These are phyloP conservation scores for Ambrosiella beaveri DNA, from an alignment of 2,329 filamentous ascomycete genomes.

Conservation along the genomic window DNA sequence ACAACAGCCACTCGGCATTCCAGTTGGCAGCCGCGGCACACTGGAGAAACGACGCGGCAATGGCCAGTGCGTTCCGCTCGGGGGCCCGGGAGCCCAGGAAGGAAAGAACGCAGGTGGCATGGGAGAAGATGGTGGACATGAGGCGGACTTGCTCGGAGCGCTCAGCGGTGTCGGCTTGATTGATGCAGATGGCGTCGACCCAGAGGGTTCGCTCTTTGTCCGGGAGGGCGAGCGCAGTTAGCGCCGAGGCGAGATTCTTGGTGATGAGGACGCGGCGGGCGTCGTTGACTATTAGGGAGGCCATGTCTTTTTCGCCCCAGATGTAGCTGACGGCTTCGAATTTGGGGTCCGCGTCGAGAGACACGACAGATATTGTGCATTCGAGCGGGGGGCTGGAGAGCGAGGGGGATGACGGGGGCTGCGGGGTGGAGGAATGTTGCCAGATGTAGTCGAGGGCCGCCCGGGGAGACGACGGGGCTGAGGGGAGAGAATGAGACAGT, in stretches of 20 bases:
- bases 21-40: conserved; percentile 1
- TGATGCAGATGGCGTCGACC: conserved; percentile 15
- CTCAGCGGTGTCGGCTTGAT: conserved; percentile 14
- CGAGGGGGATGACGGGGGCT: neutral
- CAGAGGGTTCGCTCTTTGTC: conserved; percentile 12
- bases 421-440: neutral
- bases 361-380: neutral
- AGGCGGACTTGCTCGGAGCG: conserved; percentile 14
- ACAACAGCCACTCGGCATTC: neutral
- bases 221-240: conserved; percentile 12
- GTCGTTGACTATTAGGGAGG: neutral
- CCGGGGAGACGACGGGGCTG: neutral
- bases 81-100: conserved; percentile 13
- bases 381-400: neutral
- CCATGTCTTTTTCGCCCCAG: conserved; percentile 13
- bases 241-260: conserved; percentile 13
- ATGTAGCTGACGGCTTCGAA: conserved; percentile 15
- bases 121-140: conserved; percentile 15
- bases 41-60: conserved; percentile 3
- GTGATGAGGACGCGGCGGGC: conserved; percentile 10
- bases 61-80: conserved; percentile 1
- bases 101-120: conserved; percentile 13
- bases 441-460: neutral
- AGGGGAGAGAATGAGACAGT: neutral
- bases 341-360: neutral